These are phyloP conservation scores for Tylopilus cervinicoccineus DNA, from an alignment of 768 basidiomycete species.

Conservation along the genomic window DNA sequence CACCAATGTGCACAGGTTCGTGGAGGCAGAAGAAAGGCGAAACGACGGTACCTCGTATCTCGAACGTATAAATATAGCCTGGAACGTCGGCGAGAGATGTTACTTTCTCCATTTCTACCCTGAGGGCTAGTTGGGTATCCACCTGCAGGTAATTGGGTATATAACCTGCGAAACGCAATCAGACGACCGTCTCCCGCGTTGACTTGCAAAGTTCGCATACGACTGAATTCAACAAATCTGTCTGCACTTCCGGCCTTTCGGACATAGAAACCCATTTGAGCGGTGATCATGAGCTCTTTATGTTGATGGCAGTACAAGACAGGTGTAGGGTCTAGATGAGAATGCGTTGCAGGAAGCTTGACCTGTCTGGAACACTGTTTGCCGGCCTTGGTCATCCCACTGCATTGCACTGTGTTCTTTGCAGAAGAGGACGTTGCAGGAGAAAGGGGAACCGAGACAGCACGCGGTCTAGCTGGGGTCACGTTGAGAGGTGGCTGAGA, in stretches of 20 bases:
- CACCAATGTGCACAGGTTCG: not conserved
- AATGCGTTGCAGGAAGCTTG: slow-evolving; percentile 36
- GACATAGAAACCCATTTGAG: slow-evolving; percentile 55
- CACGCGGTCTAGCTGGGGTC: slow-evolving; percentile 20
- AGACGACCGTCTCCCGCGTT: slow-evolving; percentile 2
- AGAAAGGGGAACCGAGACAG: slow-evolving; percentile 16
- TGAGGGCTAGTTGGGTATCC: slow-evolving; percentile 56
- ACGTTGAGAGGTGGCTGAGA: slow-evolving; percentile 11
- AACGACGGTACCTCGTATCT: slow-evolving; percentile 57
- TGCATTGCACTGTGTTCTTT: slow-evolving; percentile 44
- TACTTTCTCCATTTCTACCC: slow-evolving; percentile 51
- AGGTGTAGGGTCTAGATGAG: slow-evolving; percentile 24
- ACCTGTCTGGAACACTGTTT: slow-evolving; percentile 59
- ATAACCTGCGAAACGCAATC: slow-evolving; percentile 46
- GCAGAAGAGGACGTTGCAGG: slow-evolving; percentile 17
- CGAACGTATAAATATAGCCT: slow-evolving; percentile 82
- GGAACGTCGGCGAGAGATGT: slow-evolving; percentile 54
- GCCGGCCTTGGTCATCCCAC: slow-evolving; percentile 60
- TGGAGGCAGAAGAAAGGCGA: not conserved
- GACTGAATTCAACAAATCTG: slow-evolving; percentile 54
- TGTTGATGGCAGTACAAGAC: slow-evolving; percentile 64
- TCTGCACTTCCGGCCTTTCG: slow-evolving; percentile 34
- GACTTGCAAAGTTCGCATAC: slow-evolving; percentile 33
- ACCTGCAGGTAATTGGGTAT: slow-evolving; percentile 61
- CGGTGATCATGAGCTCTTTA: slow-evolving; percentile 44